Percentiles rank a stretch among this genome's conserved stretches.
Conservation (phyloP, 164 flowering plant genomes). For the Tetracentron sinense region DNA sequence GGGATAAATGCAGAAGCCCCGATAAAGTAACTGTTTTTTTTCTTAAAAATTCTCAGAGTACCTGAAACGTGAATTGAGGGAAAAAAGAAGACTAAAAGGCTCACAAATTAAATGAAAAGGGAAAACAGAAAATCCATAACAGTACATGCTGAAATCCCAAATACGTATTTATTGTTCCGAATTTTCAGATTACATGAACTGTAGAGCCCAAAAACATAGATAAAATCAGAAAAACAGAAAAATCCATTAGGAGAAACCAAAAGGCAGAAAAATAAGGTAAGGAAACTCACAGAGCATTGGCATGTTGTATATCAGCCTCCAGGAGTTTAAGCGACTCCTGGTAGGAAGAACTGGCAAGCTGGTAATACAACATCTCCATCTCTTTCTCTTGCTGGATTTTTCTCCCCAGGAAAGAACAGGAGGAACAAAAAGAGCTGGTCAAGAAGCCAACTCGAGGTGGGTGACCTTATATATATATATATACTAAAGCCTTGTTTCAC, state of each 20-base stretch:
- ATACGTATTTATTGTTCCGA: no score
- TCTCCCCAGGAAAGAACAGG: neutral
- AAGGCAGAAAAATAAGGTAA: constrained; percentile 7
- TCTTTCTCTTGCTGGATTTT: constrained; percentile 1
- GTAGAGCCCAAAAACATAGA: neutral
- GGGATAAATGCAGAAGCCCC: neutral
- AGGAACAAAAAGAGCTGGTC: neutral
- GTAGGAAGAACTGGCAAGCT: constrained; percentile 51
- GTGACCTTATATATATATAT: no score
- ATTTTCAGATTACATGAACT: neutral
- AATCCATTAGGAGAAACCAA: neutral
- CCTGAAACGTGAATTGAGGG: no score
- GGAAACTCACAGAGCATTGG: constrained; percentile 66
- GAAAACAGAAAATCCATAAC: no score
- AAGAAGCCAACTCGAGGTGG: no score
- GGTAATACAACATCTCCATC: constrained; percentile 61
- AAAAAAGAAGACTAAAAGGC: neutral
- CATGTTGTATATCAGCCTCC: constrained; percentile 81
- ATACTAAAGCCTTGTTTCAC: no score
- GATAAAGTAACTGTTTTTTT: no score
- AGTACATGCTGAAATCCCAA: no score
- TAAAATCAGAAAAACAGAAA: neutral
- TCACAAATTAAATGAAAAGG: constrained; percentile 18
- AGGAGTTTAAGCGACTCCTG: constrained; percentile 61
- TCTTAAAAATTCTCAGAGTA: no score